Percentiles rank a stretch among this genome's conserved stretches.
Evolutionary conservation across 805 yeast species (phyloP).

Genomic region (Monosporozyma siamensis): DNA sequence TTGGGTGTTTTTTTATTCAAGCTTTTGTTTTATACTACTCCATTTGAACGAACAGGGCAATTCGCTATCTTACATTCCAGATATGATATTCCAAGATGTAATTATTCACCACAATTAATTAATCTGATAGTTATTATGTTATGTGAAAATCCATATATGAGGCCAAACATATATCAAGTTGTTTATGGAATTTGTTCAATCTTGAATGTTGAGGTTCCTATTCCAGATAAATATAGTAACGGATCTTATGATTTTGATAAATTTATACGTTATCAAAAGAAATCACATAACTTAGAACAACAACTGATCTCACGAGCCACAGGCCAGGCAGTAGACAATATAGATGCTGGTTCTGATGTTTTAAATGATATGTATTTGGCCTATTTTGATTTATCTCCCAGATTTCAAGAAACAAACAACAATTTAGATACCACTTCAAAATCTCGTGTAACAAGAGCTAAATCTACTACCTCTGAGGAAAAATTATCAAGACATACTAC

Average conservation of each 20-base stretch:
- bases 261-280: slow-evolving; percentile 42
- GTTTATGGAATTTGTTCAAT: slow-evolving; percentile 52
- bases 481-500: slow-evolving; percentile 6
- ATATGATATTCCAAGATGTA: slow-evolving; percentile 70
- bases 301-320: slow-evolving; percentile 11
- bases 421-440: background rate
- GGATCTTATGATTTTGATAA: slow-evolving; percentile 53
- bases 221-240: slow-evolving; percentile 33
- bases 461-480: slow-evolving; percentile 6
- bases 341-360: slow-evolving; percentile 6
- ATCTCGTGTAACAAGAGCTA: background rate
- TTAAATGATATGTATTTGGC: slow-evolving; percentile 20
- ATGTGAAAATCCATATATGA: slow-evolving; percentile 67
- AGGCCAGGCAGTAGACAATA: slow-evolving; percentile 2
- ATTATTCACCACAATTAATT: slow-evolving; percentile 60
- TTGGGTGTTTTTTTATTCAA: slow-evolving; percentile 86
- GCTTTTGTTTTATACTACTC: slow-evolving; percentile 86
- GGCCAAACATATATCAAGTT: slow-evolving; percentile 87
- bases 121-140: slow-evolving; percentile 70
- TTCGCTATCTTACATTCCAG: slow-evolving; percentile 79
- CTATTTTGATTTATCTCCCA: slow-evolving; percentile 23
- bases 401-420: slow-evolving; percentile 1
- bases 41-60: slow-evolving; percentile 79
- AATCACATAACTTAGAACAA: slow-evolving; percentile 21
- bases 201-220: slow-evolving; percentile 45